These are phyloP conservation scores for Apiospora malaysiana DNA, from an alignment of 2,329 filamentous ascomycete genomes.

Conservation along the genomic window DNA sequence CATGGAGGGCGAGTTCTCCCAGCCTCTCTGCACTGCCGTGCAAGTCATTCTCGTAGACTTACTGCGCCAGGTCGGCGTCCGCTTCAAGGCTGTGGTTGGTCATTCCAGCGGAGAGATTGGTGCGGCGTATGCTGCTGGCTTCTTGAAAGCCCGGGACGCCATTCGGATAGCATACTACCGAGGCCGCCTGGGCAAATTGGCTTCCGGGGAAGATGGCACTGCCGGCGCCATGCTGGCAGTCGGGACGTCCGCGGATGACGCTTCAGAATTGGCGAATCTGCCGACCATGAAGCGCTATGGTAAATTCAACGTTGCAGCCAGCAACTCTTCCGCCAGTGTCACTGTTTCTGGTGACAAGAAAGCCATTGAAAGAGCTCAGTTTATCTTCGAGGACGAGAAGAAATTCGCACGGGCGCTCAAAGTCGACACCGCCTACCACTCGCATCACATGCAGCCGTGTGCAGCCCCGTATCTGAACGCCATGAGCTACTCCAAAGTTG, in stretches of 20 bases:
- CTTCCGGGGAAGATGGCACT: constrained; percentile 44
- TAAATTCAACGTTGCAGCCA: constrained; percentile 33
- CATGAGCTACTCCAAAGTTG: constrained; percentile 14
- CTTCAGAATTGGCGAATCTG: constrained; percentile 36
- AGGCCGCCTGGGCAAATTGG: constrained; percentile 45
- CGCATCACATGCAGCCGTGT: constrained; percentile 32
- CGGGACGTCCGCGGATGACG: constrained; percentile 34
- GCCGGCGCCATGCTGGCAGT: constrained; percentile 61
- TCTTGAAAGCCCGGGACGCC: constrained; percentile 30
- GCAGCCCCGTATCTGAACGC: constrained; percentile 23
- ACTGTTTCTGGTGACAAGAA: constrained; percentile 32
- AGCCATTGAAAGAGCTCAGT: constrained; percentile 31
- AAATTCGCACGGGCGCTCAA: constrained; percentile 34
- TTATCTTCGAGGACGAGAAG: constrained; percentile 27
- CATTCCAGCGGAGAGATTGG: constrained; percentile 33
- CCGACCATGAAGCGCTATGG: constrained; percentile 41
- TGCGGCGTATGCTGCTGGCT: constrained; percentile 37
- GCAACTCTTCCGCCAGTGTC: constrained; percentile 34
- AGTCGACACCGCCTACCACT: constrained; percentile 34
- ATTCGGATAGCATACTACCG: constrained; percentile 41
- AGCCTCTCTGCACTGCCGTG: constrained; percentile 46
- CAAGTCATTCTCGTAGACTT: constrained; percentile 48
- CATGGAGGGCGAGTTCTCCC: constrained; percentile 36
- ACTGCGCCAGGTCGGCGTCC: constrained; percentile 38
- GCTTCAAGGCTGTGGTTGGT: constrained; percentile 35